Conservation (phyloP, 257 asterid genomes). For the Solanum chaucha region DNA sequence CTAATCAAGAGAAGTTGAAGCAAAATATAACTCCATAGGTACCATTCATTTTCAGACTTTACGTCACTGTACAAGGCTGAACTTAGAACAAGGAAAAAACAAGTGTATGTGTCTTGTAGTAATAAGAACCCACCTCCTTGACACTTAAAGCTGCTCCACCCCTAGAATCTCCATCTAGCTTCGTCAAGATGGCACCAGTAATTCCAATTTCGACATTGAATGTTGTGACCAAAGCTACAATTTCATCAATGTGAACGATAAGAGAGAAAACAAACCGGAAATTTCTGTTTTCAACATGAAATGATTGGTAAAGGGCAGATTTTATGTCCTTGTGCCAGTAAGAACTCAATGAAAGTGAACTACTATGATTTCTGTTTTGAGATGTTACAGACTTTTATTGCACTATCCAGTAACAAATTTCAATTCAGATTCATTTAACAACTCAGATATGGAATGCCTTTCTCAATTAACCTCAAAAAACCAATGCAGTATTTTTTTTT, state of each 20-base stretch:
- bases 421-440: background rate
- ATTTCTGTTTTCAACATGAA: background rate
- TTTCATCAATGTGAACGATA: constrained; percentile 8
- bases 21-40: background rate
- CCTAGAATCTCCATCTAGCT: constrained; percentile 98
- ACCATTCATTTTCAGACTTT: background rate
- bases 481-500: background rate
- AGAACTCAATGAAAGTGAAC: background rate
- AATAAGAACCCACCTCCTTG: constrained; percentile 58
- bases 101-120: background rate
- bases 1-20: background rate
- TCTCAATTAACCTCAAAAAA: background rate
- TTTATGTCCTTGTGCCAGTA: background rate
- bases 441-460: background rate
- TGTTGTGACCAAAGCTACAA: constrained; percentile 75
- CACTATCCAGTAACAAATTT: background rate
- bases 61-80: background rate
- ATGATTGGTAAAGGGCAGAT: background rate
- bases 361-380: background rate
- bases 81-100: background rate
- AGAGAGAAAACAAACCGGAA: constrained; percentile 7
- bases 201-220: constrained; percentile 98
- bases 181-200: constrained; percentile 94
- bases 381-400: background rate
- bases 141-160: constrained; percentile 99